Base-by-base conservation (phyloP, 305 asterid genomes). In the Plantago coronopus region DNA sequence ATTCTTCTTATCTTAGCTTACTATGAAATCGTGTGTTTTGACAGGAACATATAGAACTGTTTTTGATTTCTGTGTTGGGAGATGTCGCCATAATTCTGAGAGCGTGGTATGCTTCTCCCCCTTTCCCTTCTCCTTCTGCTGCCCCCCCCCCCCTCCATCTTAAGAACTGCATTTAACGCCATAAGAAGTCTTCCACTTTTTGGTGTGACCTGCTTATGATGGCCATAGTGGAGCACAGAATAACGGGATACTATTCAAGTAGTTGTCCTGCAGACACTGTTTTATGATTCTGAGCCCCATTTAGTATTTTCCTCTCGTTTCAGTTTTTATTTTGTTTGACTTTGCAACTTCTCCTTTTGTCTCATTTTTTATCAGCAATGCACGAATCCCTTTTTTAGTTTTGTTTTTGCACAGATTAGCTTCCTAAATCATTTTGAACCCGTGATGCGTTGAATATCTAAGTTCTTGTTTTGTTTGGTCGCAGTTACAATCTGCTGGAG, bases 21-120 rank as follows among this genome's bases (percentile, higher is more conserved):
- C 19, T 47, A 56, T 62, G 64, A 16, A 18, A 10, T 67, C 51
- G 47, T 56, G 37, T 73, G 45, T 76, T 57, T 69, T 75, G 69
- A 53, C 91, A 88, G 98, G 95, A 69, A 67, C 61, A 22, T 85
- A 82, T 71, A 54, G 64, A 18, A 88, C 75, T 74, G 75, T 79
- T 66, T 91, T 91, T 60, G 86, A 88, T 61, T 91, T 77, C 70
- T 91, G 96, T 70, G 75, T 74, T 55, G 98, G 96, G 61, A 82
- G 98, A 73, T 91, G 98, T 61, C 96, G 95, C 71, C 98, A 91
- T 70, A 86, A 76, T 76, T 91, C 96, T 54, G 91, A 84, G 78
- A 83, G 96, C 25, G 98, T 91, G 91, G 95, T 89, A 83, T 55
- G 78, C 34, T 40, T 45, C 68, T 67, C n/a, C 58, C 70, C 53